These are phyloP conservation scores for Aspergillus hiratsukae DNA, from an alignment of 2,329 filamentous ascomycete species.

Conservation along the genomic window DNA sequence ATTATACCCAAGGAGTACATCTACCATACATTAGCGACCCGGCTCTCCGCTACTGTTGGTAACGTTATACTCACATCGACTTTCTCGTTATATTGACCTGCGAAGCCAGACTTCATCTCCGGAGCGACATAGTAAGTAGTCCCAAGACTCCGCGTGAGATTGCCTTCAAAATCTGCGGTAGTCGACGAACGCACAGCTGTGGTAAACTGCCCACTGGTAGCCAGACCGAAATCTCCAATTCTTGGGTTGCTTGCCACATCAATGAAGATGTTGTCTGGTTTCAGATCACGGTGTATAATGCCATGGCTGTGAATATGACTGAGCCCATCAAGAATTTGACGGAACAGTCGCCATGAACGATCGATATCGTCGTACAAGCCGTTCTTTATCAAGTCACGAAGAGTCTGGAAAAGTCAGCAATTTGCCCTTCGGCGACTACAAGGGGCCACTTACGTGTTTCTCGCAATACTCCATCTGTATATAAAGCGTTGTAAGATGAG, in stretches of 20 bases:
- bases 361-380: slow-evolving; percentile 68
- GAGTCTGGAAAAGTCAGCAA: slow-evolving; percentile 51
- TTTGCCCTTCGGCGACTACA: background rate
- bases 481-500: slow-evolving; percentile 73
- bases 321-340: slow-evolving; percentile 85
- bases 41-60: background rate
- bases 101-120: slow-evolving; percentile 72
- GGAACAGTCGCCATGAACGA: slow-evolving; percentile 84
- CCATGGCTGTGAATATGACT: slow-evolving; percentile 84
- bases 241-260: slow-evolving; percentile 85
- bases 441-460: slow-evolving; percentile 58
- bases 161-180: slow-evolving; percentile 32
- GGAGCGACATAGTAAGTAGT: slow-evolving; percentile 92
- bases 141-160: slow-evolving; percentile 55
- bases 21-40: slow-evolving; percentile 20
- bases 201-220: slow-evolving; percentile 71
- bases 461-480: slow-evolving; percentile 99
- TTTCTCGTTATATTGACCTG: slow-evolving; percentile 81
- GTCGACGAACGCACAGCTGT: slow-evolving; percentile 37
- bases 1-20: slow-evolving; percentile 98
- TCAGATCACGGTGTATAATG: slow-evolving; percentile 93
- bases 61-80: slow-evolving; percentile 64
- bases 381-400: slow-evolving; percentile 79
- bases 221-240: slow-evolving; percentile 93
- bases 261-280: slow-evolving; percentile 97